phyloP scores from a whole-genome alignment of 225 moss, liverwort and hornwort genomes.

The Asterella californica region DNA sequence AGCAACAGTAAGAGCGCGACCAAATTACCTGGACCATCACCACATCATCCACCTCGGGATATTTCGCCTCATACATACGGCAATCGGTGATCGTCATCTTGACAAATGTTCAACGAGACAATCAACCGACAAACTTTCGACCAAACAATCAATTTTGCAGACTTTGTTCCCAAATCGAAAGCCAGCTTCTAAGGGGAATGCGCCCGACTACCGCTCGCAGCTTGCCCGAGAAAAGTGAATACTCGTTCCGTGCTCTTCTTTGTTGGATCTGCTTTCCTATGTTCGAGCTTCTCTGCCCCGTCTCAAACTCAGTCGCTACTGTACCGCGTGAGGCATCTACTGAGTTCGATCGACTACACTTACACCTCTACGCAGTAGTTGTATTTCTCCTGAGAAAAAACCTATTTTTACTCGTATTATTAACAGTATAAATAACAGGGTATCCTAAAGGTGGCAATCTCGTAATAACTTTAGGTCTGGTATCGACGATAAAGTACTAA shows the following conservation, averaged over 20 bases:
- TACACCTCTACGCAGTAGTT: background rate
- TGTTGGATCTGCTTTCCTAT: background rate
- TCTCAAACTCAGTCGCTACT: background rate
- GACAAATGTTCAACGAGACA: background rate
- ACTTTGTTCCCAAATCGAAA: background rate
- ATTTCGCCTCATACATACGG: constrained; percentile 92
- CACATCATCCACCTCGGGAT: constrained; percentile 93
- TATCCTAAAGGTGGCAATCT: too few relatives aligned
- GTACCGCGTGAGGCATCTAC: background rate
- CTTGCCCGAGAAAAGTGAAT: background rate
- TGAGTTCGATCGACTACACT: background rate
- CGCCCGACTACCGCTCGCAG: background rate
- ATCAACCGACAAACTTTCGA: background rate
- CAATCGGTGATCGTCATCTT: constrained; percentile 89
- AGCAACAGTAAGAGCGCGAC: background rate
- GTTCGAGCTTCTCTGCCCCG: background rate
- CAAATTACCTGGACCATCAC: constrained; percentile 83
- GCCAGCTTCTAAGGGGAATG: background rate
- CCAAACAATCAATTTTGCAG: background rate
- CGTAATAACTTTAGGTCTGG: too few relatives aligned
- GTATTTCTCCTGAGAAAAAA: too few relatives aligned
- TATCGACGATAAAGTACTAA: too few relatives aligned
- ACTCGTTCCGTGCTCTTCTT: background rate
- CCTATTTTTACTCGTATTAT: too few relatives aligned
- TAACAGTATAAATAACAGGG: too few relatives aligned